These are phyloP conservation scores for Cryptococcus amylolentus DNA, from an alignment of 1,284 basidiomycete species.

Conservation along the genomic window DNA sequence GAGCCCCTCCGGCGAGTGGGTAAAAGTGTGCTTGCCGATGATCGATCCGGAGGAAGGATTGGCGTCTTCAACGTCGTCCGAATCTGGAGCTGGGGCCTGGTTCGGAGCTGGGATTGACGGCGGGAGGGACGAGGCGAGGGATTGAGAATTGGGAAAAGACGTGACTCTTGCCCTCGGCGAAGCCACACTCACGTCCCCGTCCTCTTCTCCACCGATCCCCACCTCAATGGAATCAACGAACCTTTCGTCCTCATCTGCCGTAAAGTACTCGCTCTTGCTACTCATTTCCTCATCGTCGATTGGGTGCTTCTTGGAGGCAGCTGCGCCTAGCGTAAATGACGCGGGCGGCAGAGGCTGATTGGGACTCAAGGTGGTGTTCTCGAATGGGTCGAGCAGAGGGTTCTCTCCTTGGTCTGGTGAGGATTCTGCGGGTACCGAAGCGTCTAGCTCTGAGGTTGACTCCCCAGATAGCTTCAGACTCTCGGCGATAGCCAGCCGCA, in stretches of 20 bases:
- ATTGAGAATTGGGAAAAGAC: neutral
- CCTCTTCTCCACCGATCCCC: neutral
- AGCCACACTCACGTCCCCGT: neutral
- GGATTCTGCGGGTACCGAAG: no score
- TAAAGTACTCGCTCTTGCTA: neutral
- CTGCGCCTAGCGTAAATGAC: neutral
- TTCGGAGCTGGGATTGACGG: neutral
- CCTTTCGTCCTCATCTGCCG: neutral
- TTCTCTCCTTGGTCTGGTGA: no score
- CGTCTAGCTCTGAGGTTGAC: no score
- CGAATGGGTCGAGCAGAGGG: no score
- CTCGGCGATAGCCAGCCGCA: slow-evolving; percentile 29
- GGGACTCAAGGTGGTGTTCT: neutral
- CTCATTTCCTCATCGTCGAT: neutral
- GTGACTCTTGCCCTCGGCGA: neutral
- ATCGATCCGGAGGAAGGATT: slow-evolving; percentile 50
- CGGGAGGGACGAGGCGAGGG: neutral
- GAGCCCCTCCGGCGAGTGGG: slow-evolving; percentile 59
- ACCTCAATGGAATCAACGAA: neutral
- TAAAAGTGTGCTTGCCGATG: slow-evolving; percentile 65
- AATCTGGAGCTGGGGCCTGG: neutral
- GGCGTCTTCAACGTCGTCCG: neutral
- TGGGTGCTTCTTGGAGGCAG: neutral
- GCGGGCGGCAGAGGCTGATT: neutral
- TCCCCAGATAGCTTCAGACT: neutral